These are phyloP conservation scores for Plasmodium sp. DNA, from an alignment of 169 alveolate genomes.

Conservation along the genomic window DNA sequence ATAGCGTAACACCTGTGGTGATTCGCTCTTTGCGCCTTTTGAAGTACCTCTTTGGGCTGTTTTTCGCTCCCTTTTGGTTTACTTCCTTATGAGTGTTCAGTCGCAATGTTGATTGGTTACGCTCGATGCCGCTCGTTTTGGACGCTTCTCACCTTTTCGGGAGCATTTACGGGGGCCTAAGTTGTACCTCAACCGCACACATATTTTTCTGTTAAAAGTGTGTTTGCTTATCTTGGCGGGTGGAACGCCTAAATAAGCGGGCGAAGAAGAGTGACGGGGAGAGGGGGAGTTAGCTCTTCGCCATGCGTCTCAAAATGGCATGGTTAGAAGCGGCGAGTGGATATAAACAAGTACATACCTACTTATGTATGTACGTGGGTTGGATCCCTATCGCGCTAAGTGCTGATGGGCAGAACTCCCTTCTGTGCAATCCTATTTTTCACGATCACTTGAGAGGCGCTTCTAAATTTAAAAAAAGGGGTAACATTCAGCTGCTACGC, in stretches of 20 bases:
- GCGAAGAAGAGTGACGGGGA: not conserved
- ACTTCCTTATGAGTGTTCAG: not conserved
- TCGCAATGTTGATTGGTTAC: not conserved
- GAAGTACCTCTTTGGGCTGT: not conserved
- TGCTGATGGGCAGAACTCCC: not conserved
- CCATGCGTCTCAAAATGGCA: not conserved
- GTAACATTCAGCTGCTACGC: not conserved
- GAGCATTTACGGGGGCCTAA: not conserved
- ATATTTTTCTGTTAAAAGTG: not conserved
- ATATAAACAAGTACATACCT: not conserved
- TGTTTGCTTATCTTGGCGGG: not conserved
- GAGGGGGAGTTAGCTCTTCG: not conserved
- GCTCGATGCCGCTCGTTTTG: not conserved
- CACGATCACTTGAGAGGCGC: not conserved
- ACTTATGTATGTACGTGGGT: not conserved
- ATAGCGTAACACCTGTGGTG: not conserved
- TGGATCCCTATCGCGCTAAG: not conserved
- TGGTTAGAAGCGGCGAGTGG: not conserved
- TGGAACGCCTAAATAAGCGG: not conserved
- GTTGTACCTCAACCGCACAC: not conserved
- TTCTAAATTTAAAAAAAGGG: not conserved
- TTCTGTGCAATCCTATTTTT: not conserved
- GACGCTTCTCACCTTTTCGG: not conserved
- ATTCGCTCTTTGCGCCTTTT: not conserved
- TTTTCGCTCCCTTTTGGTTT: not conserved